phyloP scores from a whole-genome alignment of 192 early-diverging fungal genomes.

The Linderina pennispora region DNA sequence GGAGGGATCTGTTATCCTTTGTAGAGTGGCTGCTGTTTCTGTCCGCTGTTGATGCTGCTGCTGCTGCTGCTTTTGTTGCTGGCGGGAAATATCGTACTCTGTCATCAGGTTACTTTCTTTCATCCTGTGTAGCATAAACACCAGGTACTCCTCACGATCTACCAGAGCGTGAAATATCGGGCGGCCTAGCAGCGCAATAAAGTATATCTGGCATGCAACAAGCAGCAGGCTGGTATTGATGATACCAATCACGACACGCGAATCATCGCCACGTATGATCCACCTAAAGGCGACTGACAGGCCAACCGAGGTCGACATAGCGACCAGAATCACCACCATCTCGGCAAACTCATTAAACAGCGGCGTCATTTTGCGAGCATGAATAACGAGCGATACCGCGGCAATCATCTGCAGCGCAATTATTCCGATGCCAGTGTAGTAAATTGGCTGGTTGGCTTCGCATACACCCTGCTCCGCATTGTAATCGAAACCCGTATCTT shows the following conservation, averaged over 20 bases:
- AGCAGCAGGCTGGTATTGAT: slow-evolving; percentile 19
- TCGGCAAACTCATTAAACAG: slow-evolving; percentile 26
- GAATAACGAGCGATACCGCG: slow-evolving; percentile 14
- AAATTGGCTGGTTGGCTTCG: slow-evolving; percentile 13
- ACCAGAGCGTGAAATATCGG: slow-evolving; percentile 17
- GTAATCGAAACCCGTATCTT: slow-evolving; percentile 15
- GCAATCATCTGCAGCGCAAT: slow-evolving; percentile 20
- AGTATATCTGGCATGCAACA: slow-evolving; percentile 35
- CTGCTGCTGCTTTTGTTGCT: no score
- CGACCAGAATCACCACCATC: slow-evolving; percentile 7
- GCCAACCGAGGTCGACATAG: slow-evolving; percentile 2
- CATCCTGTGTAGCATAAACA: slow-evolving; percentile 12
- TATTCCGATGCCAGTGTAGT: slow-evolving; percentile 17
- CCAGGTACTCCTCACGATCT: slow-evolving; percentile 9
- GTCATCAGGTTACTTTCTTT: no score
- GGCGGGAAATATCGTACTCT: no score
- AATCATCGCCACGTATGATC: slow-evolving; percentile 10
- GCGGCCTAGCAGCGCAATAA: slow-evolving; percentile 26
- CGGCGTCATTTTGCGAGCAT: slow-evolving; percentile 22
- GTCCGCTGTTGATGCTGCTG: no score
- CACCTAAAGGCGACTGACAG: slow-evolving; percentile 14
- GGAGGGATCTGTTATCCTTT: no score
- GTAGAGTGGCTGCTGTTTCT: no score
- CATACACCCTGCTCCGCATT: slow-evolving; percentile 16
- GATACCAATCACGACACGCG: slow-evolving; percentile 12